Conservation (phyloP, 2,329 filamentous ascomycete species). For the Cladobotryum mycophilum region DNA sequence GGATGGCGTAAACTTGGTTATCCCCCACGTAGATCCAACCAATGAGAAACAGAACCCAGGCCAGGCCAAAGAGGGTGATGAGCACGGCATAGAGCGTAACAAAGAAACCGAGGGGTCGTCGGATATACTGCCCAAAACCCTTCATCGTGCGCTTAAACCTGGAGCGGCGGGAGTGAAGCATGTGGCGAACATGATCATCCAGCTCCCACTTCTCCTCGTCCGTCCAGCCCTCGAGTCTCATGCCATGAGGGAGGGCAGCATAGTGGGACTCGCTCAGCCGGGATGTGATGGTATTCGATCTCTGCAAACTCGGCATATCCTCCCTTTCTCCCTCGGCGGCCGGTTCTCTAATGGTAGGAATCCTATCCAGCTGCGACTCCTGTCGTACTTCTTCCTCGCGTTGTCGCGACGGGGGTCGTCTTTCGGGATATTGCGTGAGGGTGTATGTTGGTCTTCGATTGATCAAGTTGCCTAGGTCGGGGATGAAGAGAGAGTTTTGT, state of each 20-base stretch:
- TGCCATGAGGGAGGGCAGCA: conserved; percentile 71
- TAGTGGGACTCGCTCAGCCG: conserved; percentile 64
- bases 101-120: conserved; percentile 70
- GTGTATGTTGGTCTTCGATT: conserved; percentile 77
- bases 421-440: conserved; percentile 44
- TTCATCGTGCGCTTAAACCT: conserved; percentile 74
- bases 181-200: conserved; percentile 81
- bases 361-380: conserved; percentile 17
- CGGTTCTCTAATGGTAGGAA: conserved; percentile 10
- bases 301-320: conserved; percentile 23
- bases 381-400: not conserved
- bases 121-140: conserved; percentile 75
- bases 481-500: conserved; percentile 82
- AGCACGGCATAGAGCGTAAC: conserved; percentile 78
- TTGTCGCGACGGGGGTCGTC: not conserved
- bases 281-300: conserved; percentile 57
- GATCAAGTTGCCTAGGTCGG: conserved; percentile 67
- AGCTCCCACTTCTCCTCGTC: conserved; percentile 67
- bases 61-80: conserved; percentile 78
- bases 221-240: conserved; percentile 67
- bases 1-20: conserved; percentile 61
- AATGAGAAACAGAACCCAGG: conserved; percentile 88
- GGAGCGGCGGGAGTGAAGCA: conserved; percentile 74
- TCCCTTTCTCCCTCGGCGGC: conserved; percentile 15
- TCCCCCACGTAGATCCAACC: conserved; percentile 81